Conservation (phyloP, 805 yeast species). For the Barnettozyma sucrosica region DNA sequence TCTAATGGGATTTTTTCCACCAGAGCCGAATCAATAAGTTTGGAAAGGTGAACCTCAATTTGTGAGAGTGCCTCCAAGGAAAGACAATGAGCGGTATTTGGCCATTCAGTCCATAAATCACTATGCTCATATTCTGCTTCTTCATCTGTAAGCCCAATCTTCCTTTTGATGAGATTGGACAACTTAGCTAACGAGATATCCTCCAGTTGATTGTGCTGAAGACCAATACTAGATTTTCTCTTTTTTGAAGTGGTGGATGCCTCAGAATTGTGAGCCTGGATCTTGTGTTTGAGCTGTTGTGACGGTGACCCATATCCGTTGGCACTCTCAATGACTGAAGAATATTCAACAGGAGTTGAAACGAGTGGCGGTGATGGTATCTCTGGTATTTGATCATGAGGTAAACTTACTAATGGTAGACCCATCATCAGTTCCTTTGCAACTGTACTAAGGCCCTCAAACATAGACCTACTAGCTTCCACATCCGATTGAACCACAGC, state of each 20-base stretch:
- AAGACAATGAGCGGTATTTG: constrained; percentile 18
- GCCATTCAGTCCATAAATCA: constrained; percentile 24
- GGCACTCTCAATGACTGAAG: background rate
- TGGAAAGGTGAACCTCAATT: constrained; percentile 22
- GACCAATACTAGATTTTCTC: constrained; percentile 14
- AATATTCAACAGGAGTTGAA: background rate
- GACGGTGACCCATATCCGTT: background rate
- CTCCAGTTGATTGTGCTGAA: constrained; percentile 18
- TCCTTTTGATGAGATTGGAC: constrained; percentile 5
- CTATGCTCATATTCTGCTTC: constrained; percentile 21
- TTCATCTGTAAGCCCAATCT: constrained; percentile 24
- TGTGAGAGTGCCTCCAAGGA: constrained; percentile 15
- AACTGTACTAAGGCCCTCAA: constrained; percentile 13
- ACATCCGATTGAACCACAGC: background rate
- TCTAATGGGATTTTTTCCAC: constrained; percentile 20
- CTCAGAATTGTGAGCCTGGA: background rate
- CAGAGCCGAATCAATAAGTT: constrained; percentile 13
- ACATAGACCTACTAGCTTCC: constrained; percentile 5
- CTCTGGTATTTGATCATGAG: background rate
- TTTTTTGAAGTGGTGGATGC: constrained; percentile 9
- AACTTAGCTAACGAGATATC: constrained; percentile 9
- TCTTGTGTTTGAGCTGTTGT: constrained; percentile 1
- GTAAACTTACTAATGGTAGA: background rate
- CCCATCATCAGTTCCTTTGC: constrained; percentile 5
- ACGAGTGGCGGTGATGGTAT: background rate